phyloP scores from a whole-genome alignment of 2,329 filamentous ascomycete species.

The Apiospora arundinis region DNA sequence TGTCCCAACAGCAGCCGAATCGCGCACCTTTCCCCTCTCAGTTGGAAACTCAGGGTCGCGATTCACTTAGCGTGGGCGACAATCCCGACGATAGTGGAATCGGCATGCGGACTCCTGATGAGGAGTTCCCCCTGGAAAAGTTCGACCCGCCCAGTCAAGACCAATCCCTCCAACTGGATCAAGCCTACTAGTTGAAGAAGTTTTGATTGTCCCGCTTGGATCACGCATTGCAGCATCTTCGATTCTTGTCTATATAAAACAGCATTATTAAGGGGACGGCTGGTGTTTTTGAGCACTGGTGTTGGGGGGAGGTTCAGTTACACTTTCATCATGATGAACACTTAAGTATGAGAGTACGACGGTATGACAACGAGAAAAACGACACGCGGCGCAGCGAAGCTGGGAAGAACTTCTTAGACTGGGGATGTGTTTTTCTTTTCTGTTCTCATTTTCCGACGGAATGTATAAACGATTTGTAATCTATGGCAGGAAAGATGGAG shows the following conservation, averaged over 20 bases:
- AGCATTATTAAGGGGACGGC: conserved; percentile 5
- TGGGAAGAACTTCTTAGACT: conserved; percentile 8
- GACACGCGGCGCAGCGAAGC: conserved; percentile 1
- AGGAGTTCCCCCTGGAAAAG: conserved; percentile 51
- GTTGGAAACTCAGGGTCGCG: conserved; percentile 51
- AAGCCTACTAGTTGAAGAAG: neutral
- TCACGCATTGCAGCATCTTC: conserved; percentile 12
- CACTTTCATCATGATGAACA: conserved; percentile 7
- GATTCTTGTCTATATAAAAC: conserved; percentile 19
- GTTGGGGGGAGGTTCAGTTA: conserved; percentile 3
- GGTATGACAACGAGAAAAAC: conserved; percentile 19
- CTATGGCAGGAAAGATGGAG: neutral
- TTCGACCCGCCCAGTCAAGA: conserved; percentile 14
- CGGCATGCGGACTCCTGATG: conserved; percentile 71
- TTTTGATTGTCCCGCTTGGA: neutral
- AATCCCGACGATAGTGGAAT: conserved; percentile 77
- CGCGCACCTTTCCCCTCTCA: conserved; percentile 56
- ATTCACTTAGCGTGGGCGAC: conserved; percentile 49
- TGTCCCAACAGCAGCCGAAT: conserved; percentile 51
- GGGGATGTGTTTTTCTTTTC: neutral
- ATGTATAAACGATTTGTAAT: conserved; percentile 19
- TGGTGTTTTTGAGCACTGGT: conserved; percentile 14
- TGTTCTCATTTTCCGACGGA: conserved; percentile 14
- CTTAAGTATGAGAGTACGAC: conserved; percentile 16
- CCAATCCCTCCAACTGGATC: conserved; percentile 15